Evolutionary conservation across 345 rosid genomes (phyloP).

Genomic region (Arabidopsis thaliana): DNA sequence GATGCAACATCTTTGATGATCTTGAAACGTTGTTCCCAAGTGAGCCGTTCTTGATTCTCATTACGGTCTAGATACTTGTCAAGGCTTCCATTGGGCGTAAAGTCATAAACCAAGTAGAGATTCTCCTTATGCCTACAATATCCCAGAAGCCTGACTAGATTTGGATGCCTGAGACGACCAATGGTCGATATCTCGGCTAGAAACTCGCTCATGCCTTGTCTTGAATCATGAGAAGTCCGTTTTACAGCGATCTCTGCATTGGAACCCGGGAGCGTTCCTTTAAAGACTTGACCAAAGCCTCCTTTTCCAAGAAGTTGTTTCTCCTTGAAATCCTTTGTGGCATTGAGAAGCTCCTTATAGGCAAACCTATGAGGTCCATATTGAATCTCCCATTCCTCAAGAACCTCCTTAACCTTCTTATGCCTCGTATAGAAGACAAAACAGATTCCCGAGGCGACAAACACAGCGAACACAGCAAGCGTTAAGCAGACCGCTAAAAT

Average conservation of each 20-base stretch:
- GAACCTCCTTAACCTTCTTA: conserved; percentile 41
- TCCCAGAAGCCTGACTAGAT: conserved; percentile 50
- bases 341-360: conserved; percentile 49
- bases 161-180: conserved; percentile 46
- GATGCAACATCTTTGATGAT: conserved; percentile 48
- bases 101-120: conserved; percentile 53
- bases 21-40: conserved; percentile 49
- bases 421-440: conserved; percentile 34
- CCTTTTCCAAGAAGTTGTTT: conserved; percentile 53
- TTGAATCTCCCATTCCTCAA: conserved; percentile 60
- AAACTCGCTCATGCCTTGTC: conserved; percentile 57
- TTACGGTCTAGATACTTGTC: conserved; percentile 45
- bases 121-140: conserved; percentile 48
- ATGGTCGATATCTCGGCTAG: conserved; percentile 52
- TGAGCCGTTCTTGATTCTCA: conserved; percentile 29
- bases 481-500: conserved; percentile 31
- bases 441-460: conserved; percentile 31
- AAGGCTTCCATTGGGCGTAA: conserved; percentile 55
- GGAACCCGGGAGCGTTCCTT: conserved; percentile 50
- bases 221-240: conserved; percentile 51
- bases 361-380: conserved; percentile 55
- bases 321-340: conserved; percentile 56
- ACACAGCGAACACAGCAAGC: conserved; percentile 14
- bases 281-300: conserved; percentile 60
- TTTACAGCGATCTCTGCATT: conserved; percentile 56